phyloP scores from a whole-genome alignment of 2,329 filamentous ascomycete species.

The Neonectria faginata region DNA sequence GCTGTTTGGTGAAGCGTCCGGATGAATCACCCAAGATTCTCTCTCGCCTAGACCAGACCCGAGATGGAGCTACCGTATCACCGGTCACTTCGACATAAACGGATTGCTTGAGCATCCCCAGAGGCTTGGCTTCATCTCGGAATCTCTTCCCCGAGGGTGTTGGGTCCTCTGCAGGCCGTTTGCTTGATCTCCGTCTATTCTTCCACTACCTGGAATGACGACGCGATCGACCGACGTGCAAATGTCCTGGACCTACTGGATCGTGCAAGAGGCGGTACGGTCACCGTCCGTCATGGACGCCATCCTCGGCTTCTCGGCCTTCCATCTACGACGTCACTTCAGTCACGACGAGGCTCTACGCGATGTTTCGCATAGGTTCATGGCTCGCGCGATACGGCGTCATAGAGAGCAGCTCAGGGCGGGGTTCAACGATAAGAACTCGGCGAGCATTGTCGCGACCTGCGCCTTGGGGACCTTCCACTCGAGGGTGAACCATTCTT shows the following conservation, averaged over 20 bases:
- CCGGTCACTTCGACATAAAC: not conserved
- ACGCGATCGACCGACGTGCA: not conserved
- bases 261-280: not conserved
- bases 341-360: conserved; percentile 1
- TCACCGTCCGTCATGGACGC: conserved; percentile 12
- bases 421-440: conserved; percentile 7
- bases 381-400: conserved; percentile 12
- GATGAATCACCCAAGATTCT: not conserved
- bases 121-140: not conserved
- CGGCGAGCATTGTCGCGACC: not conserved
- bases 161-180: not conserved
- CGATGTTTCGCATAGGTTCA: conserved; percentile 9
- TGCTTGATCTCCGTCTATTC: conserved; percentile 9
- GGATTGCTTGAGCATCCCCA: not conserved
- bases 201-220: conserved; percentile 19
- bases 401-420: not conserved
- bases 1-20: not conserved
- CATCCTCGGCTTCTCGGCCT: conserved; percentile 15
- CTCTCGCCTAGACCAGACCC: not conserved
- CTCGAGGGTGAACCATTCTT: not conserved
- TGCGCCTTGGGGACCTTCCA: conserved; percentile 3
- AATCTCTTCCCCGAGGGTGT: conserved; percentile 2
- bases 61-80: not conserved
- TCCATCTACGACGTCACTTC: conserved; percentile 9
- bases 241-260: conserved; percentile 1